These are phyloP conservation scores for Leishmania tropica DNA, from an alignment of 208 protist genomes.

Conservation along the genomic window DNA sequence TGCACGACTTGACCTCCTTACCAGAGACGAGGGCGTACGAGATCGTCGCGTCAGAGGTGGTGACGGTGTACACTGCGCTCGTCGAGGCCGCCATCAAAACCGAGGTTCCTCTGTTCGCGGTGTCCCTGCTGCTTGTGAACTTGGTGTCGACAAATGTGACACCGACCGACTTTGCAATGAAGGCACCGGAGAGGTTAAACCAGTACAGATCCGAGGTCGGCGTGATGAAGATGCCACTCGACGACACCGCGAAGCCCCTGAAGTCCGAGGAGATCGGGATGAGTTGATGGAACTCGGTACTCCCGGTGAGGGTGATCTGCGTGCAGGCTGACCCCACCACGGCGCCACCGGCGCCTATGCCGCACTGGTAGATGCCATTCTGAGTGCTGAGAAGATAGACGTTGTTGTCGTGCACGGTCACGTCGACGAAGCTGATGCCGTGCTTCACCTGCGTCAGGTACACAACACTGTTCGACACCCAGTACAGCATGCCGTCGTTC, in stretches of 20 bases:
- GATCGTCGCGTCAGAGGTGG: conserved; percentile 10
- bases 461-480: background rate
- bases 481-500: conserved; percentile 20
- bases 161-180: conserved; percentile 5
- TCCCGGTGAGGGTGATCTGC: conserved; percentile 11
- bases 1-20: conserved; percentile 5
- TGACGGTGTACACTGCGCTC: conserved; percentile 21
- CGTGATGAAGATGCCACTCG: conserved; percentile 28
- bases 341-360: conserved; percentile 10
- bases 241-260: conserved; percentile 20
- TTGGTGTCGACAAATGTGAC: conserved; percentile 16
- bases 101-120: background rate
- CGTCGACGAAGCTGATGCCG: conserved; percentile 25
- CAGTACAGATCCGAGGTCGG: conserved; percentile 32
- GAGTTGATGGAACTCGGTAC: background rate
- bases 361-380: conserved; percentile 28
- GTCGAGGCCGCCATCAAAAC: conserved; percentile 16
- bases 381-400: conserved; percentile 37
- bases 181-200: conserved; percentile 14
- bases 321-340: conserved; percentile 5
- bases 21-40: conserved; percentile 34
- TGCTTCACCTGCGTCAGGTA: conserved; percentile 26
- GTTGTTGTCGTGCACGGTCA: conserved; percentile 25
- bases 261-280: background rate
- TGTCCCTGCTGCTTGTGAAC: background rate